Evolutionary conservation across 257 asterid species (phyloP).

Genomic region (Fraxinus anomala): DNA sequence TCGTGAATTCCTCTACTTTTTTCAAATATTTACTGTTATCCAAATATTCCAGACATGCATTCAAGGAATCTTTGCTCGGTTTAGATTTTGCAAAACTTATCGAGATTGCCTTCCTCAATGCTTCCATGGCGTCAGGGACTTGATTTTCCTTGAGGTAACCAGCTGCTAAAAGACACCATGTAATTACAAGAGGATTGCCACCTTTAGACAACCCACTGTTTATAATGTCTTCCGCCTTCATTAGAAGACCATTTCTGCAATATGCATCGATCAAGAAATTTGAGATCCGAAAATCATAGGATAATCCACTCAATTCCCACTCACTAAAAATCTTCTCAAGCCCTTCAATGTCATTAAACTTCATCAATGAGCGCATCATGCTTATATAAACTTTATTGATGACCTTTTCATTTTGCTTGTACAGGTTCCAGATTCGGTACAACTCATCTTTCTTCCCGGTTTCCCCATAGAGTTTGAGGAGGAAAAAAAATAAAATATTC

Average conservation of each 20-base stretch:
- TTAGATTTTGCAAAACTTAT: slow-evolving; percentile 38
- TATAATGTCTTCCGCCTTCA: slow-evolving; percentile 55
- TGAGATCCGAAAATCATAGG: slow-evolving; percentile 60
- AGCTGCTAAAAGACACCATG: slow-evolving; percentile 63
- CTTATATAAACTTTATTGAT: slow-evolving; percentile 50
- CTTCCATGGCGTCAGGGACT: slow-evolving; percentile 44
- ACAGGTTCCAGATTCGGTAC: slow-evolving; percentile 49
- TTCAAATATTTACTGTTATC: slow-evolving; percentile 37
- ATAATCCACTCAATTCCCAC: slow-evolving; percentile 55
- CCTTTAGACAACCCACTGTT: slow-evolving; percentile 45
- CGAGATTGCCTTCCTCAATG: slow-evolving; percentile 59
- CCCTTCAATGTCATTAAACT: slow-evolving; percentile 52
- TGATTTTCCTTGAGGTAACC: slow-evolving; percentile 46
- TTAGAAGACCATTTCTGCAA: slow-evolving; percentile 47
- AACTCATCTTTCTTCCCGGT: slow-evolving; percentile 54
- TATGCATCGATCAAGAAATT: slow-evolving; percentile 59
- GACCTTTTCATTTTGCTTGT: slow-evolving; percentile 40
- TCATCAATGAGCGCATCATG: slow-evolving; percentile 58
- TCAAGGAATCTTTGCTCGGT: slow-evolving; percentile 44
- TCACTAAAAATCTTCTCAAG: slow-evolving; percentile 55
- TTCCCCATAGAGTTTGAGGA: slow-evolving; percentile 52
- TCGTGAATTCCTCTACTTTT: slow-evolving; percentile 47
- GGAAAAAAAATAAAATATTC: slow-evolving; percentile 26
- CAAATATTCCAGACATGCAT: slow-evolving; percentile 49
- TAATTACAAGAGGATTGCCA: slow-evolving; percentile 41